Evolutionary conservation across 2,329 filamentous ascomycete genomes (phyloP).

Genomic region (Nothophaeocryptopus gaeumannii): DNA sequence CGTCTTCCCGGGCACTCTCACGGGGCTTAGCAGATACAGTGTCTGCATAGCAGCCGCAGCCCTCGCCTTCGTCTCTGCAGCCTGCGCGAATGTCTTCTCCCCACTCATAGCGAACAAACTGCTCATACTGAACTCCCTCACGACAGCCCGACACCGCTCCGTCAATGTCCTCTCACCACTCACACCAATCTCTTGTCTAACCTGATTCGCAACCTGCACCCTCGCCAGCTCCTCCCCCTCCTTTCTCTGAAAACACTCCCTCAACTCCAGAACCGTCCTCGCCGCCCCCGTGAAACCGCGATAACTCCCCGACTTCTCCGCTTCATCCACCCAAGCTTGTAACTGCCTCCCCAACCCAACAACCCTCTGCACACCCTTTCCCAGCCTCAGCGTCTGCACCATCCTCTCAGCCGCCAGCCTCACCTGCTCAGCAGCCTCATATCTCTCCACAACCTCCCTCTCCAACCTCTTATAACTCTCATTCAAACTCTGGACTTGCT

Average conservation of each 20-base stretch:
- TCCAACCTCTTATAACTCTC: conserved; percentile 83
- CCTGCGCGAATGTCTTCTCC: conserved; percentile 53
- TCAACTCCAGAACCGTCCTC: conserved; percentile 70
- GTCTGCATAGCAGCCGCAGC: conserved; percentile 71
- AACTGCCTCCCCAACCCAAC: conserved; percentile 80
- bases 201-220: conserved; percentile 67
- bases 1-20: conserved; percentile 42
- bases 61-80: conserved; percentile 71
- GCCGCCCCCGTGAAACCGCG: conserved; percentile 77
- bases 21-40: conserved; percentile 78
- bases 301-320: conserved; percentile 47
- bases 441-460: conserved; percentile 79
- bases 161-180: conserved; percentile 74
- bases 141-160: conserved; percentile 59
- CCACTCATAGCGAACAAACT: conserved; percentile 40
- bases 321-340: conserved; percentile 77
- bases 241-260: conserved; percentile 11
- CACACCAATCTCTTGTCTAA: conserved; percentile 66
- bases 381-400: conserved; percentile 75
- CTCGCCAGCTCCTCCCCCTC: conserved; percentile 74
- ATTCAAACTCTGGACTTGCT: conserved; percentile 75
- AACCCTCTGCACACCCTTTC: conserved; percentile 72
- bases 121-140: conserved; percentile 80
- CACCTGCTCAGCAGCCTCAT: conserved; percentile 82
- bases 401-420: conserved; percentile 72